These are phyloP conservation scores for Diphasiastrum complanatum DNA, from an alignment of 83 land plant genomes.

Conservation along the genomic window DNA sequence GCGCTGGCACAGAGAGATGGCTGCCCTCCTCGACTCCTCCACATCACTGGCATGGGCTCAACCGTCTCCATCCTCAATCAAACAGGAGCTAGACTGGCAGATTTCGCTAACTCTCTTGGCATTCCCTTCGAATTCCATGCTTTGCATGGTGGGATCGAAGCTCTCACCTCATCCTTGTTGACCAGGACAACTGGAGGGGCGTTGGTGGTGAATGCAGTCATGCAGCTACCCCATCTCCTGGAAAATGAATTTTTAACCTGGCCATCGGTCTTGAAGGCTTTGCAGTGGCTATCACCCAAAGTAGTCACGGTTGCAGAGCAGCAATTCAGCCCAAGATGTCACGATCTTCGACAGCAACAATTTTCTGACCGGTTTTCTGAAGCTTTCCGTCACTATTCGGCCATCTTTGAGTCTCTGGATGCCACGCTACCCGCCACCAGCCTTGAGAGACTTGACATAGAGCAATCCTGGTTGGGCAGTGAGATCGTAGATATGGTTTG, in stretches of 20 bases:
- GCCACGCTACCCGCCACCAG: constrained; percentile 43
- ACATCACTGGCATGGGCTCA: constrained; percentile 48
- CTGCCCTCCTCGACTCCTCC: constrained; percentile 46
- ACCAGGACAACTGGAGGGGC: constrained; percentile 39
- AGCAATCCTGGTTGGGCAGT: constrained; percentile 42
- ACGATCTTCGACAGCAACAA: too few species aligned
- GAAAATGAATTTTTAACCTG: constrained; percentile 20
- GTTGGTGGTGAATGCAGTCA: constrained; percentile 42
- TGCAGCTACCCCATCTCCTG: constrained; percentile 42
- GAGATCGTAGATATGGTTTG: constrained; percentile 13
- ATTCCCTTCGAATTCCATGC: constrained; percentile 47
- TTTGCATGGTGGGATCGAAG: too few species aligned
- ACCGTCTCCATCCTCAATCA: constrained; percentile 34
- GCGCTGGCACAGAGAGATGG: constrained; percentile 37
- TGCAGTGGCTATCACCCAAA: constrained; percentile 25
- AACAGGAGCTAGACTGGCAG: constrained; percentile 42
- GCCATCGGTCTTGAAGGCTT: constrained; percentile 32
- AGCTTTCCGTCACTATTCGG: constrained; percentile 46
- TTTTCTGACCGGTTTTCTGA: constrained; percentile 39
- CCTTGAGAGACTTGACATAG: constrained; percentile 38
- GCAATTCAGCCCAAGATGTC: constrained; percentile 10
- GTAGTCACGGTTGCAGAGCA: constrained; percentile 41
- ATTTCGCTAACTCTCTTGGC: constrained; percentile 41
- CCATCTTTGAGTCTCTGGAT: constrained; percentile 57
- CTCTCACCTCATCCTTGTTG: constrained; percentile 23